These are phyloP conservation scores for Colletotrichum orchidophilum DNA, from an alignment of 2,329 filamentous ascomycete species.

Conservation along the genomic window DNA sequence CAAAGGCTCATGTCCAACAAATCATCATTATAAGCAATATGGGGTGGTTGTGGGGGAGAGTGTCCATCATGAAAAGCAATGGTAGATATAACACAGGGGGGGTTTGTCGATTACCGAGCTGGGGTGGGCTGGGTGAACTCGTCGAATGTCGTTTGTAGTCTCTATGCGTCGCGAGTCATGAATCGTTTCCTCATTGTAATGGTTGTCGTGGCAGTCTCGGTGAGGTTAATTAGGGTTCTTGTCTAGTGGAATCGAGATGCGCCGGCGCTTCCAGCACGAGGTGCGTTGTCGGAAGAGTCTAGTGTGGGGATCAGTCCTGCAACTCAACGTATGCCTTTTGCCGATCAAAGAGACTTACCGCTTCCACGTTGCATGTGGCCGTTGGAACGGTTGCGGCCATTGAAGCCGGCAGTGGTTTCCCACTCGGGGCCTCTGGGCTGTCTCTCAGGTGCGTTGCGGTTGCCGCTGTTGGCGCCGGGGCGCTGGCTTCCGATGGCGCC, in stretches of 20 bases:
- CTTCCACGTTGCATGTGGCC: slow-evolving; percentile 71
- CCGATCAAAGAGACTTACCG: slow-evolving; percentile 53
- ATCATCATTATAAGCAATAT: slow-evolving; percentile 51
- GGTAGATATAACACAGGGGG: slow-evolving; percentile 31
- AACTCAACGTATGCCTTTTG: neutral
- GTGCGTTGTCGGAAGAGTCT: slow-evolving; percentile 56
- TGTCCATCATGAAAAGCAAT: slow-evolving; percentile 34
- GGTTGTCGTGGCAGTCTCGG: slow-evolving; percentile 28
- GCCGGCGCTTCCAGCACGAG: slow-evolving; percentile 45
- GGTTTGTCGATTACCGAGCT: slow-evolving; percentile 29
- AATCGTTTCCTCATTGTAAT: slow-evolving; percentile 34
- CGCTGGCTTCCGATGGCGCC: slow-evolving; percentile 74
- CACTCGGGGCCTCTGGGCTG: slow-evolving; percentile 73
- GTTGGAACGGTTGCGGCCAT: slow-evolving; percentile 62
- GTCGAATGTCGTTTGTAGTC: slow-evolving; percentile 45
- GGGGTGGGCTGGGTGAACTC: slow-evolving; percentile 25
- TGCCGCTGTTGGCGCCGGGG: slow-evolving; percentile 57
- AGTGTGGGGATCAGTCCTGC: neutral
- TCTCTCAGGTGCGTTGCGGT: slow-evolving; percentile 63
- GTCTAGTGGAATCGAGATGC: slow-evolving; percentile 34
- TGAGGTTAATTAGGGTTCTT: slow-evolving; percentile 23
- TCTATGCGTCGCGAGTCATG: slow-evolving; percentile 41
- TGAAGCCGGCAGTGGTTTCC: slow-evolving; percentile 65
- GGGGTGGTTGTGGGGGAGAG: slow-evolving; percentile 32
- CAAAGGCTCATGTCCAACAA: slow-evolving; percentile 36